Evolutionary conservation across 2,329 filamentous ascomycete genomes (phyloP), one percentile per base, ranked within the genome.

Genomic region (Diaporthe nobilis): DNA sequence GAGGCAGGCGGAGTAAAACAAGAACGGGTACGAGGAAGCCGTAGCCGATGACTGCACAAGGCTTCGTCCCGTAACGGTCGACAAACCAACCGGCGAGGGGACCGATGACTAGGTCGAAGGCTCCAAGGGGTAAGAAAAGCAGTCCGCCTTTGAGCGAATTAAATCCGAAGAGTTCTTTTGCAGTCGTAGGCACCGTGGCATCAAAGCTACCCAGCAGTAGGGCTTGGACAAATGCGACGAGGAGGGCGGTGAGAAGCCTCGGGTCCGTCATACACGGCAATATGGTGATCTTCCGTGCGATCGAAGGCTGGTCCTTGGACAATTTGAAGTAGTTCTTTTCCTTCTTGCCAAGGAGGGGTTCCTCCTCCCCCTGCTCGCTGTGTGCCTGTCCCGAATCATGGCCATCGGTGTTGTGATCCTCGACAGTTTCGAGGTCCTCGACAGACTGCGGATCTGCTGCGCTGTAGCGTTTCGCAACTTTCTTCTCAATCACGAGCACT

Each of bases 401-500:
- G 37, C 22, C 12, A 28, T 57, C 28, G 28, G 20, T 15, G 25
- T 34, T 42, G 9, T 51, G 47, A 22, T 42, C 39, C 22, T 17
- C 80, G 78, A 7, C 78, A 80, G 15, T 77, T 76, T 57, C 53
- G 31, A 28, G 65, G 22, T 51, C 68, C 31, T 60, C 34, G n/a
- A 8, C 58, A 39, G 65, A 53, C 9, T 47, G 49, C 6, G 74
- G 77, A 34, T 79, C 78, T 72, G 78, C 78, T 72, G 74, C 70
- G 57, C 80, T 57, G 60, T 83, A 80, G 72, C 89, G 90, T 76
- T 84, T 85, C 12, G 81, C 81, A 0, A 90, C 90, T 80, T 90
- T 91, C 82, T 91, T 92, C 82, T 93, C 92, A n/a, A 93, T 86
- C 71, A 93, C 86, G 7, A 90, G 80, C 0, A 91, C 79, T 17